Conservation (phyloP, 2,329 filamentous ascomycete species). For the Coleophoma cylindrospora region DNA sequence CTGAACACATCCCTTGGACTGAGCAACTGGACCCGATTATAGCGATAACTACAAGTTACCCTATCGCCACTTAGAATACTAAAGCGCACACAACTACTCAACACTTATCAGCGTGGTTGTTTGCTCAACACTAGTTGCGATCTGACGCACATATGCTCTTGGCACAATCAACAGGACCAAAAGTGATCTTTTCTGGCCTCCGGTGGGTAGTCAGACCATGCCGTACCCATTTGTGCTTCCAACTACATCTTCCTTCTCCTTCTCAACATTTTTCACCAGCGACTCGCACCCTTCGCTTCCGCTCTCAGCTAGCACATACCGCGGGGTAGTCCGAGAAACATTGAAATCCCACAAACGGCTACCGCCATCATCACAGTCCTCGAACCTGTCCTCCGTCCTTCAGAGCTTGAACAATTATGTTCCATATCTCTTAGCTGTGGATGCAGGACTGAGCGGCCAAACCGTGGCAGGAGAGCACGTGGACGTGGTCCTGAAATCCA, state of each 20-base stretch:
- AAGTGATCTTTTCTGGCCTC: not conserved
- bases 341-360: slow-evolving; percentile 89
- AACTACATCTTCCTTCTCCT: slow-evolving; percentile 82
- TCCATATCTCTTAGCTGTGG: slow-evolving; percentile 76
- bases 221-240: slow-evolving; percentile 85
- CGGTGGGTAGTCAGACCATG: slow-evolving; percentile 47
- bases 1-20: not conserved
- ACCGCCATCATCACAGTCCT: slow-evolving; percentile 62
- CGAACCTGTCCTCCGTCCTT: slow-evolving; percentile 66
- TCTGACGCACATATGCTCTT: not conserved
- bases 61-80: not conserved
- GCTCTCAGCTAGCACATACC: slow-evolving; percentile 74
- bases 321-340: slow-evolving; percentile 74
- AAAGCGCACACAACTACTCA: not conserved
- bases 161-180: not conserved
- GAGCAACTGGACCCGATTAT: not conserved
- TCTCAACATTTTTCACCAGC: slow-evolving; percentile 71
- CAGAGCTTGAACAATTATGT: slow-evolving; percentile 71
- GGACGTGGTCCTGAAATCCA: slow-evolving; percentile 56
- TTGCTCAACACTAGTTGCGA: not conserved
- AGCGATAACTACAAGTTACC: not conserved
- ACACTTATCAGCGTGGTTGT: not conserved
- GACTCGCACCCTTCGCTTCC: slow-evolving; percentile 86
- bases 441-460: slow-evolving; percentile 61
- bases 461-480: slow-evolving; percentile 55